phyloP scores from a whole-genome alignment of 2,329 filamentous ascomycete genomes.

The Hypoxylon sp. region DNA sequence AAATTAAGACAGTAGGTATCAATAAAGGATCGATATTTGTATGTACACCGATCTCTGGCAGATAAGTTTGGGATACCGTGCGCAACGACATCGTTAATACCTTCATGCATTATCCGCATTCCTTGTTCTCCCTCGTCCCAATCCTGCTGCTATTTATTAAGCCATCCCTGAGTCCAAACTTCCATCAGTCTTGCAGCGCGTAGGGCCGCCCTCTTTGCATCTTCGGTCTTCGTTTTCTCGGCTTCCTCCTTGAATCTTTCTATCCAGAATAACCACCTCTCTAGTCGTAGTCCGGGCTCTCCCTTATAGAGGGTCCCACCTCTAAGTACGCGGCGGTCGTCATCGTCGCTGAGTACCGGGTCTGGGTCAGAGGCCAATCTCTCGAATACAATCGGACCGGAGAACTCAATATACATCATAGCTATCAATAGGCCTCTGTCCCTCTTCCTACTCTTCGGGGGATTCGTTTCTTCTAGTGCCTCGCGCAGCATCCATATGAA shows the following conservation, averaged over 20 bases:
- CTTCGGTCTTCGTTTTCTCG: constrained; percentile 35
- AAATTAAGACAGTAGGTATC: too few relatives aligned
- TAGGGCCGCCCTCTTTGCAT: constrained; percentile 45
- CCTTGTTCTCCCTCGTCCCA: background rate
- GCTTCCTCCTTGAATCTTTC: constrained; percentile 47
- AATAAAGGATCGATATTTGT: too few relatives aligned
- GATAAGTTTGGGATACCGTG: too few relatives aligned
- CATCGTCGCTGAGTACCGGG: constrained; percentile 45
- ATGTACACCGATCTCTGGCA: too few relatives aligned
- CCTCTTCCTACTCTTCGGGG: constrained; percentile 11
- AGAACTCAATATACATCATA: constrained; percentile 51
- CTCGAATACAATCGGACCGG: constrained; percentile 47
- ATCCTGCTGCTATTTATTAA: constrained; percentile 2
- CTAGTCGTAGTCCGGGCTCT: constrained; percentile 44
- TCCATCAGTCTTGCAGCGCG: constrained; percentile 51
- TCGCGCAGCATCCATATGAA: constrained; percentile 52
- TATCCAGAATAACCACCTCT: constrained; percentile 52
- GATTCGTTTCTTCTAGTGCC: constrained; percentile 46
- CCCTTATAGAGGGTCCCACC: constrained; percentile 47
- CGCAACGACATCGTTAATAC: too few relatives aligned
- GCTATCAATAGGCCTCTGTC: constrained; percentile 47
- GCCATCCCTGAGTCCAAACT: constrained; percentile 45
- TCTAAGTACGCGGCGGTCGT: constrained; percentile 37
- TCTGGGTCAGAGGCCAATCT: constrained; percentile 38
- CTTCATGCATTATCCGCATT: too few relatives aligned